Base-by-base conservation (phyloP, 2,329 filamentous ascomycete species). In the Xylaria sp. region DNA sequence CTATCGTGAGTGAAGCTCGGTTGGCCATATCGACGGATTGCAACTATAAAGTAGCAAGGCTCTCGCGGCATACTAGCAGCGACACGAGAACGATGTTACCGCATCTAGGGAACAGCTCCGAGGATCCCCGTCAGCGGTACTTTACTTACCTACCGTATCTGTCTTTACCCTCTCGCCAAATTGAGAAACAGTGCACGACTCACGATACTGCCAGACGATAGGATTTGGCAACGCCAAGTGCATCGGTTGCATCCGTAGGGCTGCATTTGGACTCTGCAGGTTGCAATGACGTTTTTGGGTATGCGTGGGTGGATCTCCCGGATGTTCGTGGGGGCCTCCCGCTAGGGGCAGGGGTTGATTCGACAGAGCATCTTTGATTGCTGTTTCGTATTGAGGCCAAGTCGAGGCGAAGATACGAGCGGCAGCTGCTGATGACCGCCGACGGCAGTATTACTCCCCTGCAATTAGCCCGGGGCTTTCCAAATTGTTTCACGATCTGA, bases 41-140 rank as follows among this genome's bases (percentile, higher is more conserved):
- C 59, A 65, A 55, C 65, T 45, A 57, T 45, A 45, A 63, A 58
- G 48, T 36, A 43, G 12, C 60, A 46, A 60, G 34, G 63, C 60
- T 65, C 63, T 65, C 32, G 56, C 63, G 60, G 50, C 68, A 68
- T 63, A 50, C 66, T 68, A 64, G 55, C 39, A 25, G 66, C 66
- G 60, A 70, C 68, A 70, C 68, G 68, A 70, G 68, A 63, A 63
- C 50, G 63, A 68, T 70, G 63, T 50, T 64, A 70, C 66, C 63
- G 63, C 62, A 64, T 69, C 60, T 41, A 62, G 66, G 28, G 60
- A 55, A 64, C 60, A 69, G 66, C 66, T 66, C 67, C 67, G 64
- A 63, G 55, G n/a, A 63, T 18, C 64, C 68, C 65, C 56, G 66
- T 70, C 66, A 43, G 50, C 39, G 23, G 66, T 59, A 32, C 59